phyloP scores from a whole-genome alignment of 1,284 basidiomycete species.

The Cutaneotrichosporon cutaneum region DNA sequence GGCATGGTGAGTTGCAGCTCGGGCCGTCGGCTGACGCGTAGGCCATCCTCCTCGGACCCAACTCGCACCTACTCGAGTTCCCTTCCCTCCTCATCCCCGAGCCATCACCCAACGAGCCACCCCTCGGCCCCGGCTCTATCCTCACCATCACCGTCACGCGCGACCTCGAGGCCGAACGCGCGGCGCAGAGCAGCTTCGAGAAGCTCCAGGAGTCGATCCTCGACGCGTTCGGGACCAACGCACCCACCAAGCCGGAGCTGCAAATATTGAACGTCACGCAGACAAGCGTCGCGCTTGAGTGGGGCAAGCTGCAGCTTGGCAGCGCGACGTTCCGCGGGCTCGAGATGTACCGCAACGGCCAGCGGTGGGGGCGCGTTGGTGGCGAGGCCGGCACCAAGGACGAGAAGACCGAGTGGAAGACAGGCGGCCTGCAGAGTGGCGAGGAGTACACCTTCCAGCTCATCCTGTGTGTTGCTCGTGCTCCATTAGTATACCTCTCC shows the following conservation, averaged over 20 bases:
- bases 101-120: conserved; percentile 57
- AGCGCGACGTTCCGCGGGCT: conserved; percentile 78
- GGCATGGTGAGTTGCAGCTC: conserved; percentile 46
- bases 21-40: conserved; percentile 4
- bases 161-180: conserved; percentile 76
- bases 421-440: conserved; percentile 82
- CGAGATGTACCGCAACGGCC: conserved; percentile 85
- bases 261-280: conserved; percentile 90
- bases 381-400: conserved; percentile 36
- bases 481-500: too few relatives aligned
- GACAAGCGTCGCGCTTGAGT: conserved; percentile 89
- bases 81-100: conserved; percentile 81
- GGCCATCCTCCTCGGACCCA: conserved; percentile 77
- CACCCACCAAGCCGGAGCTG: conserved; percentile 65
- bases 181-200: conserved; percentile 76
- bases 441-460: conserved; percentile 91
- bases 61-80: conserved; percentile 92
- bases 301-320: conserved; percentile 80
- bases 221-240: conserved; percentile 65
- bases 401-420: conserved; percentile 59
- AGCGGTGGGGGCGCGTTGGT: conserved; percentile 65
- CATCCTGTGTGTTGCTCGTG: conserved; percentile 62
- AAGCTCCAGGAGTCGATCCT: conserved; percentile 75
- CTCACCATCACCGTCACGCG: conserved; percentile 90
- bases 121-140: conserved; percentile 87